A percentile compares a stretch with the other conserved stretches of the same genome.
Evolutionary conservation across 352 stramenopile genomes (phyloP).

Genomic region (Pythium periplocum): DNA sequence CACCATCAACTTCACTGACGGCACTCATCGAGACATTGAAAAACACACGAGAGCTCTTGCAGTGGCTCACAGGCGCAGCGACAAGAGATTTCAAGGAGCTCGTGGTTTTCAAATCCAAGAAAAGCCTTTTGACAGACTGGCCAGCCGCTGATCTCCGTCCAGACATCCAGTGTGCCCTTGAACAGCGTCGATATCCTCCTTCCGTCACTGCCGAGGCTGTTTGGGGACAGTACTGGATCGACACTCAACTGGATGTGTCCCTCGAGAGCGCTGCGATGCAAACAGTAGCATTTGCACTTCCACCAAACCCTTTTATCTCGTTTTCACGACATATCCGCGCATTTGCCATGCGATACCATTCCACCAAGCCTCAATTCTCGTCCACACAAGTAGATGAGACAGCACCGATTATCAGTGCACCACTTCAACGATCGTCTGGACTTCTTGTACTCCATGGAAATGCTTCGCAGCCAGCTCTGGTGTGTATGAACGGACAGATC

Average conservation of each 20-base stretch:
- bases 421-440: too few relatives aligned
- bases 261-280: slow-evolving; percentile 49
- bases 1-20: too few relatives aligned
- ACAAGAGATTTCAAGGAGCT: slow-evolving; percentile 7
- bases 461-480: too few relatives aligned
- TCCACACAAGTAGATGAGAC: too few relatives aligned
- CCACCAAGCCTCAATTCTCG: background rate
- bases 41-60: too few relatives aligned
- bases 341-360: slow-evolving; percentile 30
- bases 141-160: slow-evolving; percentile 1
- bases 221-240: slow-evolving; percentile 42
- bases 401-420: too few relatives aligned
- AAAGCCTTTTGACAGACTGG: too few relatives aligned
- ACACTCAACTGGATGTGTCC: slow-evolving; percentile 37
- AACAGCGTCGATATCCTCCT: slow-evolving; percentile 28
- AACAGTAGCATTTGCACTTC: slow-evolving; percentile 29
- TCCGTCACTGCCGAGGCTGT: slow-evolving; percentile 34
- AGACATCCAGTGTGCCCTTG: slow-evolving; percentile 27
- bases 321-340: slow-evolving; percentile 29
- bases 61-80: slow-evolving; percentile 7
- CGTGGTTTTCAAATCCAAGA: slow-evolving; percentile 3
- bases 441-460: too few relatives aligned
- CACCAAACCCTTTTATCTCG: slow-evolving; percentile 44
- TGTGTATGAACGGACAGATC: too few relatives aligned
- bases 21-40: too few relatives aligned